These are phyloP conservation scores for Rhamnella rubrinervis DNA, from an alignment of 331 rosid genomes.

Conservation along the genomic window DNA sequence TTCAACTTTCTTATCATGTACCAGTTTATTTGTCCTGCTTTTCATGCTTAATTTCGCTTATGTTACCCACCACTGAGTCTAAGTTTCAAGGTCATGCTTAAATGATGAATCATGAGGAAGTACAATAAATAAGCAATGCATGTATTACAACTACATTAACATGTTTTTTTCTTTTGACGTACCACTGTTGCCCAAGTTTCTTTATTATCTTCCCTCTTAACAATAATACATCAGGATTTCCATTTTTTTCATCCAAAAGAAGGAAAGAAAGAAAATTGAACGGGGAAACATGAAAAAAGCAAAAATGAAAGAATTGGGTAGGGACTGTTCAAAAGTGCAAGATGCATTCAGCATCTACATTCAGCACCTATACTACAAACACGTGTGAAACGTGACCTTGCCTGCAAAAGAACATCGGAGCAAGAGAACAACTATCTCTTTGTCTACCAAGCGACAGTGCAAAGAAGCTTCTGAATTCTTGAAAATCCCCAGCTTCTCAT, in stretches of 20 bases:
- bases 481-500: slow-evolving; percentile 14
- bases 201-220: slow-evolving; percentile 15
- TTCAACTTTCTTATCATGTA: too few relatives aligned
- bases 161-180: not conserved
- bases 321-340: slow-evolving; percentile 10
- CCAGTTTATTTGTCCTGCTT: too few relatives aligned
- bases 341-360: not conserved
- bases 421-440: slow-evolving; percentile 24
- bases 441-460: slow-evolving; percentile 5
- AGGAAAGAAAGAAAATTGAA: slow-evolving; percentile 15
- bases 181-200: slow-evolving; percentile 6
- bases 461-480: slow-evolving; percentile 17
- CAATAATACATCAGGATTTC: slow-evolving; percentile 24
- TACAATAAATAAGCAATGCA: not conserved
- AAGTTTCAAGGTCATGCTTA: too few relatives aligned
- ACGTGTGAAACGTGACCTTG: slow-evolving; percentile 14
- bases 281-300: not conserved
- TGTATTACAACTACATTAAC: slow-evolving; percentile 24
- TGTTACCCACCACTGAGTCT: not conserved
- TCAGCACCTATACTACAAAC: slow-evolving; percentile 22
- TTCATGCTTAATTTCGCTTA: too few relatives aligned
- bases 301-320: not conserved
- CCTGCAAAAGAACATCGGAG: not conserved
- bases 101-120: too few relatives aligned
- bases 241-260: slow-evolving; percentile 19